Conservation (phyloP, 2,329 filamentous ascomycete species). For the Dryadomyces quercivorus region DNA sequence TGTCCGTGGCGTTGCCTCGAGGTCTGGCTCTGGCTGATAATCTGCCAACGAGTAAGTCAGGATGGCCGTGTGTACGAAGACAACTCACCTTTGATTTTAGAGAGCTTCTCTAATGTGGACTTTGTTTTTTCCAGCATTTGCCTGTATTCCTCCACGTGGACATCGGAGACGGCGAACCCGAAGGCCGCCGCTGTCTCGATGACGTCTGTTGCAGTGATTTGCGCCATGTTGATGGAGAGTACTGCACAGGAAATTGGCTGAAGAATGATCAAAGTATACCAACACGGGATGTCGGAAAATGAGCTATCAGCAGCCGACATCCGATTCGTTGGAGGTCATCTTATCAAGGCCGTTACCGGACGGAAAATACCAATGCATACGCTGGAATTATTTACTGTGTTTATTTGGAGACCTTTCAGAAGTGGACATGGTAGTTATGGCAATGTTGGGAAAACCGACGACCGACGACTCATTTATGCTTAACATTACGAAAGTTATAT, state of each 20-base stretch:
- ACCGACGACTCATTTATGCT: too few relatives aligned
- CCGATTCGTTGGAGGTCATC: too few relatives aligned
- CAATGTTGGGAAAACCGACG: too few relatives aligned
- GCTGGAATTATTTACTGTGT: too few relatives aligned
- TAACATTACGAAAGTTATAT: too few relatives aligned
- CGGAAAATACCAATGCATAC: too few relatives aligned
- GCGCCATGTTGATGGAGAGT: background rate
- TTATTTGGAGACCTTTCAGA: too few relatives aligned
- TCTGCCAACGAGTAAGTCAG: constrained; percentile 8
- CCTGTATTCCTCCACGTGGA: constrained; percentile 18
- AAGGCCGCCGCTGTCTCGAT: constrained; percentile 16
- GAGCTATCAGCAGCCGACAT: background rate
- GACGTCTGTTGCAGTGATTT: constrained; percentile 10
- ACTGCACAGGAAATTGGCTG: background rate
- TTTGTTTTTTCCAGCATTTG: constrained; percentile 12
- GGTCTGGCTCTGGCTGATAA: constrained; percentile 19
- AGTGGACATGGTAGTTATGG: too few relatives aligned
- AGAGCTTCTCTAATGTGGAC: constrained; percentile 8
- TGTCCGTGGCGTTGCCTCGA: constrained; percentile 5
- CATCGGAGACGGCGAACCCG: constrained; percentile 16
- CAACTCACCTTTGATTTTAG: constrained; percentile 9
- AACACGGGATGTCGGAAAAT: background rate
- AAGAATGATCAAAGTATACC: too few relatives aligned
- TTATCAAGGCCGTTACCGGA: too few relatives aligned
- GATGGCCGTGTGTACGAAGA: background rate